These are phyloP conservation scores for Carex cristatella DNA, from an alignment of 176 grass and related monocot genomes.

Conservation along the genomic window DNA sequence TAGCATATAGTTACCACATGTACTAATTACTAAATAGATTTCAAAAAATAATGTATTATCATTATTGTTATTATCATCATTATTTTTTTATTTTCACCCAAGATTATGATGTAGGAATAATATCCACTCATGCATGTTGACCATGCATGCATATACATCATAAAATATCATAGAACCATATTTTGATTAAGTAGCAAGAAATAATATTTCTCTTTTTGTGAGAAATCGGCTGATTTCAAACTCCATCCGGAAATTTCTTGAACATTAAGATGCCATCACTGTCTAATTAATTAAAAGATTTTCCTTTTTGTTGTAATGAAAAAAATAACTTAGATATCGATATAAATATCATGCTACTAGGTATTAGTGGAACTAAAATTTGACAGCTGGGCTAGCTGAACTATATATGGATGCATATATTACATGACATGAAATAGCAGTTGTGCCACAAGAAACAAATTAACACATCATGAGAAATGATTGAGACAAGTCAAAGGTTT, in stretches of 20 bases:
- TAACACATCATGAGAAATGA: constrained; percentile 32
- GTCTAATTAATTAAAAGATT: not conserved
- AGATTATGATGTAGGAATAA: not conserved
- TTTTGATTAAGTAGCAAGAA: too few relatives aligned
- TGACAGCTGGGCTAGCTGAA: too few relatives aligned
- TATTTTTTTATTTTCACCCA: not conserved
- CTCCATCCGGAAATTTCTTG: too few relatives aligned
- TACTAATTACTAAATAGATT: too few relatives aligned
- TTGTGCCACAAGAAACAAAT: not conserved
- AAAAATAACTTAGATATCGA: not conserved
- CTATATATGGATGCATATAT: not conserved
- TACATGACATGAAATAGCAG: not conserved
- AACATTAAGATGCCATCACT: too few relatives aligned
- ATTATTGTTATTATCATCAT: not conserved
- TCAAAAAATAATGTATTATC: not conserved
- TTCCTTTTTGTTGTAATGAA: not conserved
- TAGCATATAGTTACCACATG: too few relatives aligned
- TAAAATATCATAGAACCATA: too few relatives aligned
- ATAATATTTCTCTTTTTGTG: too few relatives aligned
- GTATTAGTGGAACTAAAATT: not conserved
- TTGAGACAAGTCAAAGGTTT: constrained; percentile 39
- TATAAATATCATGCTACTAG: not conserved
- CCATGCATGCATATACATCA: too few relatives aligned
- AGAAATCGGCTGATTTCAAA: too few relatives aligned
- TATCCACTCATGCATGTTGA: not conserved